These are phyloP conservation scores for Magnusiomyces ingens DNA, from an alignment of 1,139 yeast genomes.

Conservation along the genomic window DNA sequence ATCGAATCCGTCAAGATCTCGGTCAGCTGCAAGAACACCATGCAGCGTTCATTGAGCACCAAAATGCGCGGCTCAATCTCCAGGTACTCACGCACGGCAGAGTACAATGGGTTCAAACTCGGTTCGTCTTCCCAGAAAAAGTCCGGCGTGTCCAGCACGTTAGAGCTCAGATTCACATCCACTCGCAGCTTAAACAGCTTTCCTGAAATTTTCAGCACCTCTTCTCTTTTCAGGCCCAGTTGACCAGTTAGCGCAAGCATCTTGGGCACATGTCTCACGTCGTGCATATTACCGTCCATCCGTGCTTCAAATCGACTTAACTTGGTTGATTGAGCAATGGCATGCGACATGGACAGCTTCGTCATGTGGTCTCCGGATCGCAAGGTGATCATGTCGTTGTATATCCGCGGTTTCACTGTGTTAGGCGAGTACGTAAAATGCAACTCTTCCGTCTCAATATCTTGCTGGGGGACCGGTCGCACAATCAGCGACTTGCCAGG, in stretches of 20 bases:
- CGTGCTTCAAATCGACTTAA: constrained; percentile 85
- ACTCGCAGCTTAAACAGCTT: constrained; percentile 81
- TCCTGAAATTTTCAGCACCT: constrained; percentile 80
- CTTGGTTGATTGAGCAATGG: constrained; percentile 94
- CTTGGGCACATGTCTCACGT: constrained; percentile 82
- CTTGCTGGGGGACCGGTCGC: constrained; percentile 72
- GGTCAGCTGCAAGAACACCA: constrained; percentile 86
- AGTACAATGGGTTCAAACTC: constrained; percentile 82
- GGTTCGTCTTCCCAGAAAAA: constrained; percentile 97
- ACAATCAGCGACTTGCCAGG: constrained; percentile 42
- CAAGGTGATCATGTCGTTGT: constrained; percentile 88
- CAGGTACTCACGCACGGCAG: constrained; percentile 82
- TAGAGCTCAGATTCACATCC: constrained; percentile 86
- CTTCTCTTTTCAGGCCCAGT: constrained; percentile 70
- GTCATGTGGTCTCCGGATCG: constrained; percentile 89
- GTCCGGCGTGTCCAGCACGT: constrained; percentile 89
- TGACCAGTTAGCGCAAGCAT: constrained; percentile 85
- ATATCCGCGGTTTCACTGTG: constrained; percentile 79
- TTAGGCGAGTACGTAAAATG: constrained; percentile 84
- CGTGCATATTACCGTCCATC: constrained; percentile 75
- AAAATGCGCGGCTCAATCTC: constrained; percentile 94
- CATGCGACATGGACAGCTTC: constrained; percentile 89
- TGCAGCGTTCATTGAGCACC: constrained; percentile 87
- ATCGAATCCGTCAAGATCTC: constrained; percentile 90
- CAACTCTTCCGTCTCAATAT: constrained; percentile 91